phyloP scores from a whole-genome alignment of 192 early-diverging fungal species.

The Backusella sp. region DNA sequence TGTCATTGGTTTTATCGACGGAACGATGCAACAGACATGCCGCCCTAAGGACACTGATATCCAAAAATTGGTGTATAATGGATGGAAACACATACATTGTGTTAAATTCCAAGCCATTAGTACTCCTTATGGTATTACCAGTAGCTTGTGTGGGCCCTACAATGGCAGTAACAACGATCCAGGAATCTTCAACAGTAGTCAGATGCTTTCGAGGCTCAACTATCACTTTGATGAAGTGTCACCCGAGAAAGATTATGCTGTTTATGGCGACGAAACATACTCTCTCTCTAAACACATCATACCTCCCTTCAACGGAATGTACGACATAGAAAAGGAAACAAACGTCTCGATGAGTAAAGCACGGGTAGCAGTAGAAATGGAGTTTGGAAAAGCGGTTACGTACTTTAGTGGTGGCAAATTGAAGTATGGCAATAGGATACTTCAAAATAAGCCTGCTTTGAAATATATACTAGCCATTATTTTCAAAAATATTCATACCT shows the following conservation, averaged over 20 bases:
- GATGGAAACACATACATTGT: not conserved
- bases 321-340: not conserved
- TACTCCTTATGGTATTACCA: not conserved
- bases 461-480: not conserved
- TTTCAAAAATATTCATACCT: conserved; percentile 3
- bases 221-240: not conserved
- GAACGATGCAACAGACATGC: not conserved
- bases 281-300: not conserved
- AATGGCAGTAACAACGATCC: not conserved
- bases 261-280: conserved; percentile 2
- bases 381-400: not conserved
- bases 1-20: not conserved
- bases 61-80: not conserved
- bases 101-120: not conserved
- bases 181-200: not conserved
- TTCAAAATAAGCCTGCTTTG: not conserved
- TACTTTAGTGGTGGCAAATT: not conserved
- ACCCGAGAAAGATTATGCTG: not conserved
- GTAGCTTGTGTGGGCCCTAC: not conserved
- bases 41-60: not conserved
- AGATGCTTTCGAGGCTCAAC: not conserved
- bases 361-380: not conserved
- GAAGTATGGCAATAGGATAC: not conserved
- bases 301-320: not conserved
- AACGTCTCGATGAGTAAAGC: not conserved